Percentiles rank a stretch among this genome's conserved stretches.
These are phyloP conservation scores for Yamadazyma dushanensis DNA, from an alignment of 1,139 yeast genomes.

Conservation along the genomic window DNA sequence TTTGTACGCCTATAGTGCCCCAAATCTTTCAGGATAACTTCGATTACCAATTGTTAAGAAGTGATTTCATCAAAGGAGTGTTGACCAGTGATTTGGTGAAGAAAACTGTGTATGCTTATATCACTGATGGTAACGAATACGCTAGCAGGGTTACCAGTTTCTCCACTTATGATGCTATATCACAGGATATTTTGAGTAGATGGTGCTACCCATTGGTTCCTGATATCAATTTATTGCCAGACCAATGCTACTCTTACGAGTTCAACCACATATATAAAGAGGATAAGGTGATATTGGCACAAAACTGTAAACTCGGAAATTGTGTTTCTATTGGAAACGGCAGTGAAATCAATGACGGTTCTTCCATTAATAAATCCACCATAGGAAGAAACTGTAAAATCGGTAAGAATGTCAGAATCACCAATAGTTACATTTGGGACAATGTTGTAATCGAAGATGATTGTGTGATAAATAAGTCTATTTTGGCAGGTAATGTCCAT, in stretches of 20 bases:
- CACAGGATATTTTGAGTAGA: slow-evolving; percentile 88
- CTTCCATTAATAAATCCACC: slow-evolving; percentile 61
- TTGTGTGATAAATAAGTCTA: slow-evolving; percentile 55
- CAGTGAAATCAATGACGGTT: slow-evolving; percentile 62
- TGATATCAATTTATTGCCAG: slow-evolving; percentile 72
- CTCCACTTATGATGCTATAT: slow-evolving; percentile 87
- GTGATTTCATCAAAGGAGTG: slow-evolving; percentile 89
- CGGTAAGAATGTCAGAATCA: slow-evolving; percentile 72
- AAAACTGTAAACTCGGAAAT: slow-evolving; percentile 79
- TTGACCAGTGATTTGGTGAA: slow-evolving; percentile 86
- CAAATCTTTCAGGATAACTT: slow-evolving; percentile 94
- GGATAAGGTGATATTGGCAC: slow-evolving; percentile 80
- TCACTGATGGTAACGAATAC: slow-evolving; percentile 67
- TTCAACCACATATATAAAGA: slow-evolving; percentile 86
- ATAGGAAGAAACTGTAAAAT: slow-evolving; percentile 85
- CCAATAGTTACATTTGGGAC: slow-evolving; percentile 86
- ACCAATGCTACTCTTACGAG: slow-evolving; percentile 75
- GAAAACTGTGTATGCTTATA: slow-evolving; percentile 86
- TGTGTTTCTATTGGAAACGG: slow-evolving; percentile 78
- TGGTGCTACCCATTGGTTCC: slow-evolving; percentile 93
- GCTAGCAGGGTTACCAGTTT: slow-evolving; percentile 94
- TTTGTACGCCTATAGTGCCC: slow-evolving; percentile 93
- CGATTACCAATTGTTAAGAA: slow-evolving; percentile 84
- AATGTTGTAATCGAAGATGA: slow-evolving; percentile 70
- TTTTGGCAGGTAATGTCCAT: slow-evolving; percentile 64